Conservation (phyloP, 2,329 filamentous ascomycete species). For the Sarocladium oryzae region DNA sequence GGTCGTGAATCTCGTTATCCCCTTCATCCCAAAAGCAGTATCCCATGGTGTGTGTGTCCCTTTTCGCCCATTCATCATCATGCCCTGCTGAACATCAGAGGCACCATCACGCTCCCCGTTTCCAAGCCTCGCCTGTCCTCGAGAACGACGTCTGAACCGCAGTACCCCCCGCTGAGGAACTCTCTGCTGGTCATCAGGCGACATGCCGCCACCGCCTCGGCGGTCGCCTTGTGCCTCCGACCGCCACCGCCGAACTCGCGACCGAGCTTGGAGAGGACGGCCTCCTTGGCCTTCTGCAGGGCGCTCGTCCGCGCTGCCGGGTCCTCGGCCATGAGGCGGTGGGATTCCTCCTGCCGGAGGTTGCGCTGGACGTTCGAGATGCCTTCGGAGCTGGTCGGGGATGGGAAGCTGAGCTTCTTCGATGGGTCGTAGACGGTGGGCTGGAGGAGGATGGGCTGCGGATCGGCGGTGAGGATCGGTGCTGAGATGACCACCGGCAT, state of each 20-base stretch:
- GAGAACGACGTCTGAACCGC: conserved; percentile 24
- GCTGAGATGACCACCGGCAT: conserved; percentile 37
- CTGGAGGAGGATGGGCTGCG: conserved; percentile 48
- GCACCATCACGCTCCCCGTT: conserved; percentile 48
- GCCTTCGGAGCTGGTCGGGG: conserved; percentile 23
- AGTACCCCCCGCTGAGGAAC: conserved; percentile 16
- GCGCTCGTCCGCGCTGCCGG: conserved; percentile 46
- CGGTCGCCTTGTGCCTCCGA: conserved; percentile 22
- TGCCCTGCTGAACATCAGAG: conserved; percentile 51
- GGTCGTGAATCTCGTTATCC: conserved; percentile 20
- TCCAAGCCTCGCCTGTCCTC: conserved; percentile 42
- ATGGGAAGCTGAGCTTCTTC: neutral
- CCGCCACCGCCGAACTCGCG: conserved; percentile 35
- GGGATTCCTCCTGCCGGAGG: conserved; percentile 48
- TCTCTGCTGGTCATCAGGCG: conserved; percentile 25
- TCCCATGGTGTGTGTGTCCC: too few species aligned
- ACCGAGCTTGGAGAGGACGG: conserved; percentile 52
- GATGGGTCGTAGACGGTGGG: conserved; percentile 50
- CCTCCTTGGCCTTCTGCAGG: conserved; percentile 52
- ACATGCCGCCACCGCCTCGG: conserved; percentile 28
- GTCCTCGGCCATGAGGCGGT: conserved; percentile 51
- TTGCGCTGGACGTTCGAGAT: conserved; percentile 54
- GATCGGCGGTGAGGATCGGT: conserved; percentile 42
- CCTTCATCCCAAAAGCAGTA: too few species aligned
- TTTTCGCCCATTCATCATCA: conserved; percentile 12